phyloP scores from a whole-genome alignment of 2,329 filamentous ascomycete genomes.

The Cladophialophora chaetospira region DNA sequence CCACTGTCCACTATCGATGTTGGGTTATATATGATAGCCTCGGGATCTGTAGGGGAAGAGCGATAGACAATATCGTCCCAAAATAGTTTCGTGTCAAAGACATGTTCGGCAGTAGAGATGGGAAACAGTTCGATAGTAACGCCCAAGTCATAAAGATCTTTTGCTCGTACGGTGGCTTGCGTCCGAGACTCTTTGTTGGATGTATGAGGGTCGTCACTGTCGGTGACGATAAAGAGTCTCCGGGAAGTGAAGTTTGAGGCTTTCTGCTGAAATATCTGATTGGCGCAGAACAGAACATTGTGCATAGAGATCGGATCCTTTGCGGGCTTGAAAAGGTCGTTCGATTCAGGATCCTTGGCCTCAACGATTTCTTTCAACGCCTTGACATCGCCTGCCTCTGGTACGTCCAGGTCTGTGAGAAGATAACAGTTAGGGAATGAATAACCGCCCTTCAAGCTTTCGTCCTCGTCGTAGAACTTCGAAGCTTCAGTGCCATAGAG shows the following conservation, averaged over 20 bases:
- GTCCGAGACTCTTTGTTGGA: conserved; percentile 72
- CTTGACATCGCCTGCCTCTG: conserved; percentile 84
- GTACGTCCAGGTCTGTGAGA: conserved; percentile 82
- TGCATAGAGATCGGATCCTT: conserved; percentile 75
- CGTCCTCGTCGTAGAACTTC: conserved; percentile 71
- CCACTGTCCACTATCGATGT: conserved; percentile 38
- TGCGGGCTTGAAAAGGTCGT: conserved; percentile 69
- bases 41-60: conserved; percentile 68
- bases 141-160: conserved; percentile 91
- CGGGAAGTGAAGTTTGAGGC: conserved; percentile 92
- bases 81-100: conserved; percentile 82
- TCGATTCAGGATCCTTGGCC: conserved; percentile 63
- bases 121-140: conserved; percentile 92
- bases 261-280: conserved; percentile 93
- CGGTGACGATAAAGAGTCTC: conserved; percentile 92
- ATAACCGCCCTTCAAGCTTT: conserved; percentile 56
- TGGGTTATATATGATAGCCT: conserved; percentile 59
- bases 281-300: conserved; percentile 90
- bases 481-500: conserved; percentile 88
- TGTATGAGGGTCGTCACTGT: conserved; percentile 83
- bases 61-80: conserved; percentile 98
- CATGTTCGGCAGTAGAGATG: conserved; percentile 69
- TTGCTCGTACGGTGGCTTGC: conserved; percentile 80
- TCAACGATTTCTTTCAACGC: conserved; percentile 73
- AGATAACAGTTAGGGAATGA: conserved; percentile 91